These are phyloP conservation scores for Pochonia chlamydosporia DNA, from an alignment of 2,329 filamentous ascomycete genomes.

Conservation along the genomic window DNA sequence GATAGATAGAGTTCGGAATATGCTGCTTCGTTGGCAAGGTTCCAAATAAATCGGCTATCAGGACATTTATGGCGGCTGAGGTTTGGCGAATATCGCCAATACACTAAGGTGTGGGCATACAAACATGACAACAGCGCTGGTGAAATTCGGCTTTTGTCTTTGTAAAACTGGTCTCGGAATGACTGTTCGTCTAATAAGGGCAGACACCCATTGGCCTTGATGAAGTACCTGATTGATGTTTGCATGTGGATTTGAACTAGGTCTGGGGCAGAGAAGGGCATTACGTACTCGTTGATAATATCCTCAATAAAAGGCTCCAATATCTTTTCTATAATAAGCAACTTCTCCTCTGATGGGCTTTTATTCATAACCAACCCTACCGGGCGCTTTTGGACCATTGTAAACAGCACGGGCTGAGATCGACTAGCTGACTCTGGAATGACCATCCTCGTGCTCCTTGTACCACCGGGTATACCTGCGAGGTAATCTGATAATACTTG, in stretches of 20 bases:
- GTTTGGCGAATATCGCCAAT: too few species aligned
- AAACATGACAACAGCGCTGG: too few species aligned
- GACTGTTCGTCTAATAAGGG: too few species aligned
- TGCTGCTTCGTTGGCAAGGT: slow-evolving; percentile 53
- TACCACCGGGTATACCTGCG: slow-evolving; percentile 24
- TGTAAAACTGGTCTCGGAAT: slow-evolving; percentile 43
- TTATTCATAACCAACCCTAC: slow-evolving; percentile 31
- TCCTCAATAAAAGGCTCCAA: slow-evolving; percentile 47
- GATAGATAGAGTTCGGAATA: slow-evolving; percentile 54
- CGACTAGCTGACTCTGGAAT: slow-evolving; percentile 23
- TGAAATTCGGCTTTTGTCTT: slow-evolving; percentile 43
- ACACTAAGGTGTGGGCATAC: too few species aligned
- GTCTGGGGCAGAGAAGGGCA: too few species aligned
- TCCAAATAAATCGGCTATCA: slow-evolving; percentile 56
- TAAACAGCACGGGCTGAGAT: slow-evolving; percentile 38
- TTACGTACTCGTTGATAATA: slow-evolving; percentile 41
- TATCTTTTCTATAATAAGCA: slow-evolving; percentile 53
- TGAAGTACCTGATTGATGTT: slow-evolving; percentile 42
- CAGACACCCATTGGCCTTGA: slow-evolving; percentile 50
- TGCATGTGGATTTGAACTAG: too few species aligned
- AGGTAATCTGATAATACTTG: slow-evolving; percentile 57
- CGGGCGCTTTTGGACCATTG: slow-evolving; percentile 39
- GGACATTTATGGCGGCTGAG: slow-evolving; percentile 48
- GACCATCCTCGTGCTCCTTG: slow-evolving; percentile 22
- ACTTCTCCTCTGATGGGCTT: slow-evolving; percentile 37